Evolutionary conservation across 371 early-diverging fungal species (phyloP), one percentile per base, ranked within the genome.

Genomic region (Conidiobolus incongruus): DNA sequence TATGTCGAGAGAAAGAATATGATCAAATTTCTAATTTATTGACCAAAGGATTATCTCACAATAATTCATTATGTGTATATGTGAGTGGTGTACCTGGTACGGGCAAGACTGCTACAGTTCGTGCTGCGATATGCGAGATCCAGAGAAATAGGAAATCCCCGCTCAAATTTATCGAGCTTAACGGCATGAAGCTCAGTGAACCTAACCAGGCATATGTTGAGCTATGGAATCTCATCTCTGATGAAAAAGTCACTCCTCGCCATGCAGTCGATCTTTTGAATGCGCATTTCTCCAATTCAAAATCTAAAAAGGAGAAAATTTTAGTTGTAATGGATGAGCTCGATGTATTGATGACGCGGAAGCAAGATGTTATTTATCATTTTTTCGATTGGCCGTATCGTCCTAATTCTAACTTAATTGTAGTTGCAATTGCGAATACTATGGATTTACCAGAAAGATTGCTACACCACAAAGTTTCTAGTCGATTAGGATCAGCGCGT

Each of bases 71-170:
- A n/a, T n/a, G n/a, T 38, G 28, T 49, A 75, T 75, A 91, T 54
- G 79, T 95, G 13, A 83, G 90, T n/a, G 93, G 94, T 2, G 88
- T 92, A 0, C 93, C 94, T 0, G 98, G 99, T 1, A 94, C 97
- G 2, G 98, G 98, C 32, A 98, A 98, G 57, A 97, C 98, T 0
- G 95, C 92, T 0, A 93, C 95, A 0, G 83, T 96, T 0, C 65
- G 73, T 13, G 80, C 79, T 52, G 88, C 85, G 0, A 72, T 98
- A 22, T 65, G 76, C 7, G 60, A 75, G 22, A 61, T 91, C 31
- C 67, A 77, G 35, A 62, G 68, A 7, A 67, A 71, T 48, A 75
- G 72, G 64, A 71, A 16, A 42, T 86, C 12, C 57, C 70, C 0
- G 59, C 63, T 92, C 48, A 65, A 81, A 42, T 89, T 77, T 62